These are phyloP conservation scores for Camellia granthamiana DNA, from an alignment of 148 eudicot species.

Conservation along the genomic window DNA sequence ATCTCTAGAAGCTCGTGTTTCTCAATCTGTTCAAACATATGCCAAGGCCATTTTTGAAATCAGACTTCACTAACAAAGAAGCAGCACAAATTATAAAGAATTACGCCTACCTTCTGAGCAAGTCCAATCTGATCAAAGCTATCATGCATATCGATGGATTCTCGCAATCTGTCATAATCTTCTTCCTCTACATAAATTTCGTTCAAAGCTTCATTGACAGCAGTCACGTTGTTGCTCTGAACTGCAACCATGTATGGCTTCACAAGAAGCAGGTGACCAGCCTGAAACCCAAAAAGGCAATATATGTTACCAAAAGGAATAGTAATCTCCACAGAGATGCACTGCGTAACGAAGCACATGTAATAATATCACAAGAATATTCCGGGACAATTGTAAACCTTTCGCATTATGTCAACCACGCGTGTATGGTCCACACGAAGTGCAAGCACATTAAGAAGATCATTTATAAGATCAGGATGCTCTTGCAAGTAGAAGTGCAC, in stretches of 20 bases:
- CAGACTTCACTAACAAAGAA: not conserved
- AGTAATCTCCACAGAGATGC: not conserved
- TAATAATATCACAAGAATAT: not conserved
- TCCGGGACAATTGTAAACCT: slow-evolving; percentile 39
- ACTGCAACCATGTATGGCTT: slow-evolving; percentile 99
- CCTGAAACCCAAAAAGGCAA: slow-evolving; percentile 42
- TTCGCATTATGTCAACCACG: slow-evolving; percentile 95
- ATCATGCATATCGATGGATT: slow-evolving; percentile 90
- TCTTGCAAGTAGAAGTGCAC: slow-evolving; percentile 95
- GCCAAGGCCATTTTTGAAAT: slow-evolving; percentile 6
- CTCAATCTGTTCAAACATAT: slow-evolving; percentile 63
- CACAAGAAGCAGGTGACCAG: slow-evolving; percentile 88
- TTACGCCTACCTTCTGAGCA: slow-evolving; percentile 74
- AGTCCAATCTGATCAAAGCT: slow-evolving; percentile 97
- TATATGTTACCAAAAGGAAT: not conserved
- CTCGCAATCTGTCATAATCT: slow-evolving; percentile 92
- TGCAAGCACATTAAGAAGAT: slow-evolving; percentile 86
- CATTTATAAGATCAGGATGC: slow-evolving; percentile 95
- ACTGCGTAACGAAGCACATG: not conserved
- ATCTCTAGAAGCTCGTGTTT: slow-evolving; percentile 94
- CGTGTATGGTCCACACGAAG: slow-evolving; percentile 96
- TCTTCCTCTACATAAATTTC: slow-evolving; percentile 97
- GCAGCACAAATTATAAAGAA: not conserved
- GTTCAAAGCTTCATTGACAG: slow-evolving; percentile 95
- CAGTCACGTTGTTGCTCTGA: slow-evolving; percentile 91